Evolutionary conservation across 495 filamentous ascomycete species (phyloP).

Genomic region (Aspergillus sclerotiicarbonarius): DNA sequence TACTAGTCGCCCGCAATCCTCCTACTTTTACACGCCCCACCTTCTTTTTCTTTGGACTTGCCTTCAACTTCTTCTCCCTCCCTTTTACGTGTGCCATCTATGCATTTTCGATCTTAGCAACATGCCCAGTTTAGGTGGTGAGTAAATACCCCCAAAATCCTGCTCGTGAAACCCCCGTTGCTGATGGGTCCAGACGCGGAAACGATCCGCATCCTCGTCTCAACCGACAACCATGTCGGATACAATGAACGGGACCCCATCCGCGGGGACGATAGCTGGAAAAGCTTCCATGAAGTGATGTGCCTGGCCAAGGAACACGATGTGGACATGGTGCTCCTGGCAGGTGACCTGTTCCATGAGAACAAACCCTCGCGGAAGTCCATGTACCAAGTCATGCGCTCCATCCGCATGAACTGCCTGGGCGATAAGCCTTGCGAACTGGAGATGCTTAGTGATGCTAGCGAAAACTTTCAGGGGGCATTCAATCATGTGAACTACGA

Average conservation of each 20-base stretch:
- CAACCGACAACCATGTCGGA: conserved; percentile 97
- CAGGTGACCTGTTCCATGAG: conserved; percentile 95
- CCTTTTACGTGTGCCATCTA: neutral
- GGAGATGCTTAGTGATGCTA: conserved; percentile 90
- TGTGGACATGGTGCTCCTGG: conserved; percentile 95
- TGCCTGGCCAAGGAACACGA: conserved; percentile 80
- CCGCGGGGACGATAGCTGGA: conserved; percentile 95
- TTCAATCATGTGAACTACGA: conserved; percentile 97
- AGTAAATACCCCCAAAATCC: neutral
- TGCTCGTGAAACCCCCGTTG: neutral
- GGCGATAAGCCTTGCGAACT: conserved; percentile 95
- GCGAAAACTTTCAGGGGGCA: conserved; percentile 78
- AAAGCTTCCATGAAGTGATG: conserved; percentile 94
- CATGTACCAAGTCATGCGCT: conserved; percentile 97
- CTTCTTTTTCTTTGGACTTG: neutral
- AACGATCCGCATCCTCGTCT: conserved; percentile 90
- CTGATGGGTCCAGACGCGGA: conserved; percentile 60
- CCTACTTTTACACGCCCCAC: neutral
- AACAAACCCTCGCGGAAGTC: conserved; percentile 96
- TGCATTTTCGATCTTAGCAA: conserved; percentile 1
- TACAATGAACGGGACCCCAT: conserved; percentile 91
- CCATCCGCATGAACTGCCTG: conserved; percentile 86
- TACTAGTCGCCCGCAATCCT: neutral
- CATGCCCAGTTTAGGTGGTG: conserved; percentile 31
- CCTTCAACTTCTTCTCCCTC: neutral